Conservation (phyloP, 73 alveolate species). For the Paramecium biaurelia region DNA sequence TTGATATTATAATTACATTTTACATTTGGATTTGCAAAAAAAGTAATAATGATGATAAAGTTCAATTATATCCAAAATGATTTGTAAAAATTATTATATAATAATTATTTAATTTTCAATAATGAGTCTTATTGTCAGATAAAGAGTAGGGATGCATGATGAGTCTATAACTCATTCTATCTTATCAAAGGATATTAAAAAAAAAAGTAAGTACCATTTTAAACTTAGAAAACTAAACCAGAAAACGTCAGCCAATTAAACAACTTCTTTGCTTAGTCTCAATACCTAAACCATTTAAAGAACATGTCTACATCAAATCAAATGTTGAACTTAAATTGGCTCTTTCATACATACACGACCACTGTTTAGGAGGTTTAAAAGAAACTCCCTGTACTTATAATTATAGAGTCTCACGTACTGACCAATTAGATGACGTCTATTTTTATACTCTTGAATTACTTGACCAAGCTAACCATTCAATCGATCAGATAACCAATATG, state of each 20-base stretch:
- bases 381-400: slow-evolving; percentile 33
- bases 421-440: background rate
- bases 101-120: background rate
- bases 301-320: background rate
- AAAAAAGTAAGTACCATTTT: background rate
- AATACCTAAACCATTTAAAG: background rate
- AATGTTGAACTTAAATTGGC: slow-evolving; percentile 38
- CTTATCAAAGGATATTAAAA: background rate
- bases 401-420: slow-evolving; percentile 37
- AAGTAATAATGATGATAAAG: background rate
- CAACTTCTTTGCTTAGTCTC: background rate
- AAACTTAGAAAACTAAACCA: slow-evolving; percentile 4
- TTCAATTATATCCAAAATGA: background rate
- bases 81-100: background rate
- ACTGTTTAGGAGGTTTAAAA: slow-evolving; percentile 36
- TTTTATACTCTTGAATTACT: slow-evolving; percentile 38
- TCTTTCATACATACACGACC: slow-evolving; percentile 10
- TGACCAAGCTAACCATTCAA: background rate
- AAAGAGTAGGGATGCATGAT: slow-evolving; percentile 37
- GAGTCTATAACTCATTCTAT: background rate
- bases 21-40: background rate
- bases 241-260: background rate
- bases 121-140: slow-evolving; percentile 21
- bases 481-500: background rate
- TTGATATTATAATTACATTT: background rate